Percentiles rank a stretch among this genome's conserved stretches.
phyloP scores from a whole-genome alignment of 2,329 filamentous ascomycete species.

The Xylaria sp. region DNA sequence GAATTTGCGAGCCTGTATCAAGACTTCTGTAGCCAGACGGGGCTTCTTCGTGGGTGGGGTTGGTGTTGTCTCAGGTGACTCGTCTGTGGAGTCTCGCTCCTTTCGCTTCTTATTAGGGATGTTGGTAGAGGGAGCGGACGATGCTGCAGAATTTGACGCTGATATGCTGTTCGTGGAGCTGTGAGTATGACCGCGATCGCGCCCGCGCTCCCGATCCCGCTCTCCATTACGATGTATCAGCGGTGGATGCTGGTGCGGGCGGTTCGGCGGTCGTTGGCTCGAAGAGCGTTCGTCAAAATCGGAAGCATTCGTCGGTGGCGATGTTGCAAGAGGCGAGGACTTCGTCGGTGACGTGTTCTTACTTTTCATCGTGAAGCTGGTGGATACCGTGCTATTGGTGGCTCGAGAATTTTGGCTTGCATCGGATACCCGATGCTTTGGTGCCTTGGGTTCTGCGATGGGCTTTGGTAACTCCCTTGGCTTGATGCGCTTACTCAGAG shows the following conservation, averaged over 20 bases:
- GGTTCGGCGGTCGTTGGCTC: conserved; percentile 39
- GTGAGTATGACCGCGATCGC: conserved; percentile 38
- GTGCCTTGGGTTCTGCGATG: conserved; percentile 47
- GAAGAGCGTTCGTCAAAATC: conserved; percentile 61
- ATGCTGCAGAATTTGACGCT: conserved; percentile 37
- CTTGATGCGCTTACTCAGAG: conserved; percentile 68
- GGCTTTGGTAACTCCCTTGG: conserved; percentile 54
- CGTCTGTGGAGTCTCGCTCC: conserved; percentile 46
- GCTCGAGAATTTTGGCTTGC: conserved; percentile 60
- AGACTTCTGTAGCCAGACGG: conserved; percentile 58
- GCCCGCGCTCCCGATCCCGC: conserved; percentile 38
- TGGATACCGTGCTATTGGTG: conserved; percentile 50
- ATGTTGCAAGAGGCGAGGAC: conserved; percentile 72
- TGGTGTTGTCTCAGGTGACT: conserved; percentile 45
- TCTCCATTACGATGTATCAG: conserved; percentile 42
- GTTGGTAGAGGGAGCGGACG: conserved; percentile 13
- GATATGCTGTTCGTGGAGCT: conserved; percentile 41
- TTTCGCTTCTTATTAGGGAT: conserved; percentile 57
- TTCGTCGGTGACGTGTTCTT: conserved; percentile 69
- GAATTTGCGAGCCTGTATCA: conserved; percentile 66
- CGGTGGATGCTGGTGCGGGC: conserved; percentile 32
- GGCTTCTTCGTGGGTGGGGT: conserved; percentile 51
- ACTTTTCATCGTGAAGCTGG: conserved; percentile 57
- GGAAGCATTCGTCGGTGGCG: conserved; percentile 72
- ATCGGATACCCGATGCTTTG: conserved; percentile 61